Percentiles rank a stretch among this genome's conserved stretches.
phyloP scores from a whole-genome alignment of 1,139 yeast species.

The Scheffersomyces segobiensis region DNA sequence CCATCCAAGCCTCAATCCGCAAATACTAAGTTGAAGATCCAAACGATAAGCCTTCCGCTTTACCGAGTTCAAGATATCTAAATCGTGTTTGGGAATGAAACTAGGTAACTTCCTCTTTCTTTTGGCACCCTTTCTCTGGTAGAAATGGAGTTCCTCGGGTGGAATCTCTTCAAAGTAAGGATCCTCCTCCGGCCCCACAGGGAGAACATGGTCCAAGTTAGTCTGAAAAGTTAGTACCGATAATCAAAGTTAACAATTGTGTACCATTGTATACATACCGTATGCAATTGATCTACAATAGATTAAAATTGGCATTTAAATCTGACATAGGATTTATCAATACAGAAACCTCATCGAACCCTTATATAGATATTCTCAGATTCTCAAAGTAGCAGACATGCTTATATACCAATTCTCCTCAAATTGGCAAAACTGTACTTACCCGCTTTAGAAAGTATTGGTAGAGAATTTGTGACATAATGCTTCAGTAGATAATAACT shows the following conservation, averaged over 20 bases:
- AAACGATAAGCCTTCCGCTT: conserved; percentile 63
- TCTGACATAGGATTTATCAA: background rate
- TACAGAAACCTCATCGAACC: background rate
- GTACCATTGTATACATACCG: background rate
- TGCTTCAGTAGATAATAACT: background rate
- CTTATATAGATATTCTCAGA: background rate
- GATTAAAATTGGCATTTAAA: background rate
- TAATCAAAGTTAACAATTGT: background rate
- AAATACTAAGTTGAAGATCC: conserved; percentile 61
- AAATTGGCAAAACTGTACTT: conserved; percentile 16
- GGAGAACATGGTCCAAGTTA: conserved; percentile 34
- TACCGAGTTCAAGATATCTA: conserved; percentile 51
- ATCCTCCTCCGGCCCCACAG: conserved; percentile 37
- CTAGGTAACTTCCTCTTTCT: conserved; percentile 53
- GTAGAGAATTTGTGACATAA: conserved; percentile 28
- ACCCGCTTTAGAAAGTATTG: conserved; percentile 41
- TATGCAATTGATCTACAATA: background rate
- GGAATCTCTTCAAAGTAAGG: conserved; percentile 55
- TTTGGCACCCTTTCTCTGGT: conserved; percentile 48
- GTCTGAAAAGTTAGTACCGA: conserved; percentile 24
- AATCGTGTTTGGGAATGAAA: conserved; percentile 56
- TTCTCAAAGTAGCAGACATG: background rate
- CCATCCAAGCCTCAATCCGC: conserved; percentile 74
- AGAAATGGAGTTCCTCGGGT: conserved; percentile 43
- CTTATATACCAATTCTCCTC: background rate